These are phyloP conservation scores for Penicillium lagena DNA, from an alignment of 495 filamentous ascomycete species.

Conservation along the genomic window DNA sequence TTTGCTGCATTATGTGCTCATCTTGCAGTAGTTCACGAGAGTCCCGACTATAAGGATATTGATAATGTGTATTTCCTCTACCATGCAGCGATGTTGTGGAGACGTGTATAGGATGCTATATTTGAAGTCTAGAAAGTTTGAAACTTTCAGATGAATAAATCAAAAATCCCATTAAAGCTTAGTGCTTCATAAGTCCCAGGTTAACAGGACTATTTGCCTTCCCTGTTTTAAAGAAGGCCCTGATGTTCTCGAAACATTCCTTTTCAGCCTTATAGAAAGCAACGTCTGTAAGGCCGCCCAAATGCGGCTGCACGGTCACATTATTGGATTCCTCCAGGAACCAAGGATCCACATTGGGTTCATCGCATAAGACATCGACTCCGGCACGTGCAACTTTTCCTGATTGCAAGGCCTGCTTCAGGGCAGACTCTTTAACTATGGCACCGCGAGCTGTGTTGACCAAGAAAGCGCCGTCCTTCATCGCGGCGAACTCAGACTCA, in stretches of 20 bases:
- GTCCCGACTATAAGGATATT: too few relatives aligned
- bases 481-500: conserved; percentile 43
- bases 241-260: conserved; percentile 36
- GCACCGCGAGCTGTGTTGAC: conserved; percentile 58
- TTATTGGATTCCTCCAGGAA: conserved; percentile 9
- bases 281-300: conserved; percentile 24
- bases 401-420: conserved; percentile 45
- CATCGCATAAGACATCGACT: conserved; percentile 54
- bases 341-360: conserved; percentile 42
- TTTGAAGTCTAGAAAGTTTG: too few relatives aligned
- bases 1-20: too few relatives aligned
- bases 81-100: too few relatives aligned
- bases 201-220: conserved; percentile 24
- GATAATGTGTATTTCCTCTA: too few relatives aligned
- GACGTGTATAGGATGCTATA: too few relatives aligned
- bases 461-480: conserved; percentile 57
- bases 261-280: conserved; percentile 26
- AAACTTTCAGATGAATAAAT: too few relatives aligned
- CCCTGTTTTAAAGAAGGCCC: conserved; percentile 25
- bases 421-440: conserved; percentile 50
- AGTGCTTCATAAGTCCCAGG: neutral
- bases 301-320: conserved; percentile 15
- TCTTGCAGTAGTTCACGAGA: too few relatives aligned
- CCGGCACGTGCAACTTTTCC: conserved; percentile 46
- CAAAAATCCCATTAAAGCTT: neutral